phyloP scores from a whole-genome alignment of 257 asterid species.

The Solanum virginianum region DNA sequence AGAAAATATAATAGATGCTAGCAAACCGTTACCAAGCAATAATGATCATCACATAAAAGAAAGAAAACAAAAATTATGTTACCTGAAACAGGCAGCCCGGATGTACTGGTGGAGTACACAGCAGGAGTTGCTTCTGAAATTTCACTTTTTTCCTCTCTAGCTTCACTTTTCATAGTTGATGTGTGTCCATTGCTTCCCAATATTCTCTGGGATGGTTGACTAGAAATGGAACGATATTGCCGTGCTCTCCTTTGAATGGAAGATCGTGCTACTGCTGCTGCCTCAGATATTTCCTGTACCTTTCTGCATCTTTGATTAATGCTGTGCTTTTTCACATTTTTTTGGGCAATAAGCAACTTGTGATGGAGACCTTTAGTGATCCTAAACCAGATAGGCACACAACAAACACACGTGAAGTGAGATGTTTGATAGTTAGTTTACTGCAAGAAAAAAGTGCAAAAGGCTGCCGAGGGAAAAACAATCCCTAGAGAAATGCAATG shows the following conservation, averaged over 20 bases:
- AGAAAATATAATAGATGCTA: neutral
- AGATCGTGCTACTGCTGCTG: constrained; percentile 83
- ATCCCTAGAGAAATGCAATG: neutral
- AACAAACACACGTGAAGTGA: neutral
- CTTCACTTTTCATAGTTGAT: constrained; percentile 1
- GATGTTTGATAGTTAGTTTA: neutral
- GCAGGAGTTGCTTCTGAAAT: constrained; percentile 15
- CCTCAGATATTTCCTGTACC: constrained; percentile 47
- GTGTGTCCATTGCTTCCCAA: constrained; percentile 4
- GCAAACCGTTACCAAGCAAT: neutral
- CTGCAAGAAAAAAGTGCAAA: neutral
- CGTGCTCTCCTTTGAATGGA: constrained; percentile 56
- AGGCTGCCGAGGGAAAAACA: neutral
- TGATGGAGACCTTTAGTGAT: constrained; percentile 55
- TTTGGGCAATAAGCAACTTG: constrained; percentile 31
- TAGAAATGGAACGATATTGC: constrained; percentile 37
- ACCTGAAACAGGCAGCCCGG: constrained; percentile 39
- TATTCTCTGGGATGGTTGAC: constrained; percentile 24
- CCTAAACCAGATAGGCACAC: constrained; percentile 24
- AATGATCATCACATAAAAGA: neutral
- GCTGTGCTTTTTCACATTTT: constrained; percentile 41
- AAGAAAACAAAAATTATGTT: neutral
- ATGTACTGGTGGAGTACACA: constrained; percentile 6
- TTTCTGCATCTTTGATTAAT: constrained; percentile 38
- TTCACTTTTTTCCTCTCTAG: constrained; percentile 7